Evolutionary conservation across 2,329 filamentous ascomycete genomes (phyloP), one percentile per base, ranked within the genome.

Genomic region (Botrytis sinoallii): DNA sequence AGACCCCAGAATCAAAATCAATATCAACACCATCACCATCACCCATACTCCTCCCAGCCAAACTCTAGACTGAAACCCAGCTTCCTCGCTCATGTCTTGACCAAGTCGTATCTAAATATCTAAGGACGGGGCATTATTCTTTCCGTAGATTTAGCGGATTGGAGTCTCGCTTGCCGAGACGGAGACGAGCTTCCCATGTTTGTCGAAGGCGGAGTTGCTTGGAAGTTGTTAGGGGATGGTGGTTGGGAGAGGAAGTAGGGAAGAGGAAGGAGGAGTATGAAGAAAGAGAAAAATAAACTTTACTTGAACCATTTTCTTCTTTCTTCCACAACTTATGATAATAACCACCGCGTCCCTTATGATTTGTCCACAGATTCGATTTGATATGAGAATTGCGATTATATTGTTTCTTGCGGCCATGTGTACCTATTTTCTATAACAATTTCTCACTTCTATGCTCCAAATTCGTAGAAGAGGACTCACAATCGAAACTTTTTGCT

Each of bases 251-350:
- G 44, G 44, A 20, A 20, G 16, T 18, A 7, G 16, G 20, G 42
- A 46, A 9, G 44, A 7, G 18, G 44, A 46, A 32, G 32, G 44
- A 18, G 18, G 2, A 22, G 44, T 46, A 46, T 22, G 18, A 46
- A 46, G 7, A 22, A 22, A 22, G 44, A 18, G 52, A 6, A 57
- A 29, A 2, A 8, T 4, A 32, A 29, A 32, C 1, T n/a, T 29
- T 18, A 57, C 52, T 78, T 80, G 57, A 79, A 78, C 79, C 79
- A 79, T 44, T 74, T n/a, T n/a, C n/a, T n/a, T n/a, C n/a, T n/a
- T n/a, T 79, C 61, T 78, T 79, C 79, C 79, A 80, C 3, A 79
- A 20, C n/a, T 77, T 78, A 2, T 42, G 18, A 4, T 77, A 76
- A 52, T 78, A 80, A 2, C 75, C 77, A 5, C 79, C 78, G 12